Base-by-base conservation (phyloP, 352 stramenopile species). In the Phytophthora tubulina region DNA sequence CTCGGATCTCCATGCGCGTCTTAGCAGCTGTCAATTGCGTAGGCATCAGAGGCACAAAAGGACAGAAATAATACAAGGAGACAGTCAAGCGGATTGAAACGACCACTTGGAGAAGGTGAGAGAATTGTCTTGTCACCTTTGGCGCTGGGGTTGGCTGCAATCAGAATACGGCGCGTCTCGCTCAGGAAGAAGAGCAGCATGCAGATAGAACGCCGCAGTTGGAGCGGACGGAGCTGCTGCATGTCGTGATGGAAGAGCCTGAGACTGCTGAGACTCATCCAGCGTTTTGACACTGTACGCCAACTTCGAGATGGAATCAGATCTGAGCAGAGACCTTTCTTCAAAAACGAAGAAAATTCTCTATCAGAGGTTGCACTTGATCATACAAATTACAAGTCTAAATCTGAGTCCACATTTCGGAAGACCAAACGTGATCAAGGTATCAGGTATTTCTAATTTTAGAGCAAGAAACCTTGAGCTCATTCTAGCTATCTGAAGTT, bases 1-100 rank as follows among this genome's bases (percentile, higher is more conserved):
- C 81, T 32, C 66, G 75, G 56, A 93, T 92, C 72, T 91, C 81
- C 65, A 89, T 79, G 55, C 72, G 63, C 14, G 64, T 67, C 54
- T 83, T 76, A 41, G 61, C 60, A 8, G 31, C 70, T 81, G 35
- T 30, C 17, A 58, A 60, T 60, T 35, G 35, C 10, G 49, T 33
- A 35, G 39, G 50, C 31, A 68, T 58, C n/a, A 59, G 48, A 55
- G 13, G 39, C 38, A 35, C 39, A 59, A 36, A 52, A 57, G 51
- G 33, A 67, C 31, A 41, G 56, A 60, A 66, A 61, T 66, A 62
- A 65, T 36, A 41, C 17, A 36, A 27, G 21, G 32, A 68, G 42
- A 50, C 27, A 67, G 36, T 63, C 39, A 64, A 30, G n/a, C 44
- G 21, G 32, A 58, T 59, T 67, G 61, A 75, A 77, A 77, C 67